Evolutionary conservation across 768 basidiomycete genomes (phyloP).

Genomic region (Tephrocybe sp.): DNA sequence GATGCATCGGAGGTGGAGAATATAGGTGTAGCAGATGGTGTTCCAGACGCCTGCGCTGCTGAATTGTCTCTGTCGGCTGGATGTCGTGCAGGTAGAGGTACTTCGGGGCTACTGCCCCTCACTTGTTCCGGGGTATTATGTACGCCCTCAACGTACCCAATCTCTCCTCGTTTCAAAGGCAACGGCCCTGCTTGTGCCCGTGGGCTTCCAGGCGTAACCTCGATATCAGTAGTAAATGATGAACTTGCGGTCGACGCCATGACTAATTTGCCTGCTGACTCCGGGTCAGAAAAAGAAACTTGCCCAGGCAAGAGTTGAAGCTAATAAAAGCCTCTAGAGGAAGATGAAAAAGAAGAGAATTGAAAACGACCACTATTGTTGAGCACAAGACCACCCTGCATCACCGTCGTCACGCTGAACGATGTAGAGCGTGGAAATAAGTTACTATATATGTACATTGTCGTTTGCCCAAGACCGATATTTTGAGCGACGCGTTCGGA

Average conservation of each 20-base stretch:
- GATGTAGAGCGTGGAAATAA: conserved; percentile 15
- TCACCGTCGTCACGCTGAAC: conserved; percentile 16
- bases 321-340: conserved; percentile 11
- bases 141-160: conserved; percentile 56
- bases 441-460: conserved; percentile 5
- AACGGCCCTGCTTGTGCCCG: conserved; percentile 60
- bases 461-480: too few relatives aligned
- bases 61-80: conserved; percentile 42
- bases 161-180: conserved; percentile 65
- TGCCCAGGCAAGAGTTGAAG: conserved; percentile 44
- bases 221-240: conserved; percentile 16
- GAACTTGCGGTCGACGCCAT: conserved; percentile 29
- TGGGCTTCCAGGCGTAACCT: conserved; percentile 23
- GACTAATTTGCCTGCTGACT: conserved; percentile 18
- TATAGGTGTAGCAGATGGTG: conserved; percentile 15
- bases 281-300: conserved; percentile 25
- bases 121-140: conserved; percentile 26
- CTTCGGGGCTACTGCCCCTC: conserved; percentile 20
- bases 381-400: too few relatives aligned
- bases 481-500: too few relatives aligned
- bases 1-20: conserved; percentile 12
- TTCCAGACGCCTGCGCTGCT: conserved; percentile 12
- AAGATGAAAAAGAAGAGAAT: conserved; percentile 10
- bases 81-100: conserved; percentile 42
- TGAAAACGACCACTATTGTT: conserved; percentile 9